These are phyloP conservation scores for Curvularia hawaiiensis DNA, from an alignment of 2,329 filamentous ascomycete species.

Conservation along the genomic window DNA sequence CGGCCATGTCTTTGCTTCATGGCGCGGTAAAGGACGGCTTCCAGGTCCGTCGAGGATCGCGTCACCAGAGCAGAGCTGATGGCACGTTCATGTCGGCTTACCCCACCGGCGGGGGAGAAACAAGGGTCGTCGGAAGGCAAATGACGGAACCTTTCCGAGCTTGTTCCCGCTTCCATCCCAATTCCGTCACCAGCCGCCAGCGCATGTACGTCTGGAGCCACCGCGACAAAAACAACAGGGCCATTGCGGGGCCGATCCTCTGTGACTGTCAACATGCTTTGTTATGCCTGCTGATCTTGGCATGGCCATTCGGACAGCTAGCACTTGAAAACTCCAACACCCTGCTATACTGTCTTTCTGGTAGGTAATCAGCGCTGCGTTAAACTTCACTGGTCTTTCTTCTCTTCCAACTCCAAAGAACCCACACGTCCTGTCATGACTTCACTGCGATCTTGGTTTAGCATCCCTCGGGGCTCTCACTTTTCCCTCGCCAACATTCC, in stretches of 20 bases:
- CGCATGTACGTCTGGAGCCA: conserved; percentile 7
- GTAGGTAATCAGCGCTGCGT: conserved; percentile 3
- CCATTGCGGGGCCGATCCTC: conserved; percentile 19
- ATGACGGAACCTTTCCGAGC: conserved; percentile 35
- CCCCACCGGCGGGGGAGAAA: conserved; percentile 20
- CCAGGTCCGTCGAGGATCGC: conserved; percentile 27
- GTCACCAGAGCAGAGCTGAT: conserved; percentile 24
- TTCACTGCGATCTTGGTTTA: conserved; percentile 60
- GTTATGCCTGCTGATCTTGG: neutral
- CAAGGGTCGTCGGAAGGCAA: conserved; percentile 18
- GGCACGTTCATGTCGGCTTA: conserved; percentile 23
- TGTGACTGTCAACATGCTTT: conserved; percentile 8
- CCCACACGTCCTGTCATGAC: conserved; percentile 32
- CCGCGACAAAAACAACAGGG: conserved; percentile 3
- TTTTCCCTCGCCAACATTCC: conserved; percentile 83
- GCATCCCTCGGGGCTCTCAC: conserved; percentile 64
- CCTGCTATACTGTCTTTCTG: neutral
- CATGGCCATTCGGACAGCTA: neutral
- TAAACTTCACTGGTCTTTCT: neutral
- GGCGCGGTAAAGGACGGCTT: conserved; percentile 43
- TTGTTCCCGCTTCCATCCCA: conserved; percentile 21
- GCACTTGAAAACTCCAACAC: neutral
- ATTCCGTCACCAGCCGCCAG: conserved; percentile 35
- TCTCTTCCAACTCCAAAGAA: neutral
- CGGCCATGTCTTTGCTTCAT: conserved; percentile 26